A percentile compares a stretch with the other conserved stretches of the same genome.
phyloP scores from a whole-genome alignment of 2,329 filamentous ascomycete genomes.

The Pseudopithomyces chartarum region DNA sequence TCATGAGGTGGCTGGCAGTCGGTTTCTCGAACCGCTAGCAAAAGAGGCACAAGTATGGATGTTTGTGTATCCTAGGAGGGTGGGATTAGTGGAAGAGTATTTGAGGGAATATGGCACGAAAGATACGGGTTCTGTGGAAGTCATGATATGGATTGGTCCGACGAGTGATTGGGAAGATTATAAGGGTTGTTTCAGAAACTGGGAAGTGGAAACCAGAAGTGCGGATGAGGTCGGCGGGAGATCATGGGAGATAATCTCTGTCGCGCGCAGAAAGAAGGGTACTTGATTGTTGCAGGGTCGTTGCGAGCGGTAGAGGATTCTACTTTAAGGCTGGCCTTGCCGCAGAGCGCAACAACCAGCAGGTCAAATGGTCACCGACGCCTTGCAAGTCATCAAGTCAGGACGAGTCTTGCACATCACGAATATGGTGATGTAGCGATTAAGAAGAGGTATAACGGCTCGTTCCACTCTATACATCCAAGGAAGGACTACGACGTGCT shows the following conservation, averaged over 20 bases:
- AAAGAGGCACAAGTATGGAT: slow-evolving; percentile 52
- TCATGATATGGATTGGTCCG: slow-evolving; percentile 51
- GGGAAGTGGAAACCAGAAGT: slow-evolving; percentile 23
- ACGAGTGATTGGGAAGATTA: slow-evolving; percentile 49
- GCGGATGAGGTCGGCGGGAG: slow-evolving; percentile 37
- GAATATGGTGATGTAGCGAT: no score
- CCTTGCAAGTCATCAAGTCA: no score
- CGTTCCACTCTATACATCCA: no score
- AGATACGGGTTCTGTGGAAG: slow-evolving; percentile 31
- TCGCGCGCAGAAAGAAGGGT: slow-evolving; percentile 15
- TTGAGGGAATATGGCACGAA: slow-evolving; percentile 40
- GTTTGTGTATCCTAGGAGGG: slow-evolving; percentile 60
- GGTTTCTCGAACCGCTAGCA: slow-evolving; percentile 50
- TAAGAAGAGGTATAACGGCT: no score
- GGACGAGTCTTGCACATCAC: no score
- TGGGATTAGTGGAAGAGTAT: slow-evolving; percentile 52
- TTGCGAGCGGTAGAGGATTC: neutral
- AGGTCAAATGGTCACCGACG: no score
- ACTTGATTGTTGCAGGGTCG: neutral
- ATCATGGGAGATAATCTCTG: slow-evolving; percentile 40
- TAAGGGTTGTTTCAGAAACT: slow-evolving; percentile 27
- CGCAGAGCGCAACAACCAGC: no score
- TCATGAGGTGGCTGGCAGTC: slow-evolving; percentile 51
- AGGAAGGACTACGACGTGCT: no score
- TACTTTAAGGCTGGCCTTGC: neutral